Evolutionary conservation across 2,329 filamentous ascomycete genomes (phyloP).

Genomic region (Cordyceps farinosa): DNA sequence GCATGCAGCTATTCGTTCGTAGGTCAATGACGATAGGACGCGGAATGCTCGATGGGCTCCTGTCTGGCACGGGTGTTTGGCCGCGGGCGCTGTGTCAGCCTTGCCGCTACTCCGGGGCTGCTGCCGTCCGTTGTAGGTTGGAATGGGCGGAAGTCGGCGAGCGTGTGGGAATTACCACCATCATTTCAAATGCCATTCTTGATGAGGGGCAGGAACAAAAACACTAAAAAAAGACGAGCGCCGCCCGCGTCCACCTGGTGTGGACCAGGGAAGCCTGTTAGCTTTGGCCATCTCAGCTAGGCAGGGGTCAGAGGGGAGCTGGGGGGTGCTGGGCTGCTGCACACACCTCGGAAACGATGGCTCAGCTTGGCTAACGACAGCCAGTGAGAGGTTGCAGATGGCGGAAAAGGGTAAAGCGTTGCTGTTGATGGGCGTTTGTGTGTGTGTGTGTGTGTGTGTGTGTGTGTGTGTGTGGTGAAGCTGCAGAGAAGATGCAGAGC

Average conservation of each 20-base stretch:
- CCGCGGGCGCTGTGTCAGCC: neutral
- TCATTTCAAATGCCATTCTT: neutral
- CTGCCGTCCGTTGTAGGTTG: neutral
- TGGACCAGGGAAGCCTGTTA: neutral
- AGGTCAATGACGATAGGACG: neutral
- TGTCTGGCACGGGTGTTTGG: neutral
- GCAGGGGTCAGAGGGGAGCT: slow-evolving; percentile 2
- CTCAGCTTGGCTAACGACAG: neutral
- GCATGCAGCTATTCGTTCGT: neutral
- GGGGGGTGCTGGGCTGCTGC: neutral
- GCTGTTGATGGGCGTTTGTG: neutral
- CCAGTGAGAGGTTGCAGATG: neutral
- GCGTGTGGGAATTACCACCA: neutral
- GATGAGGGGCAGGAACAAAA: too few species aligned
- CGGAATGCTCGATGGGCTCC: too few species aligned
- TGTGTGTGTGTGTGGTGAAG: neutral
- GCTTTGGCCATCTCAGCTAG: slow-evolving; percentile 13
- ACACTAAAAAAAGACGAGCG: neutral
- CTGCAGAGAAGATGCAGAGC: too few species aligned
- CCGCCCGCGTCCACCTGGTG: neutral
- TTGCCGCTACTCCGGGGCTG: neutral
- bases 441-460: neutral
- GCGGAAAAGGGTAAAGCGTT: neutral
- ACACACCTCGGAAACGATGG: neutral
- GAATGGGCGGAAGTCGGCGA: neutral